These are phyloP conservation scores for Rosa multiflora DNA, from an alignment of 306 rosid species.

Conservation along the genomic window DNA sequence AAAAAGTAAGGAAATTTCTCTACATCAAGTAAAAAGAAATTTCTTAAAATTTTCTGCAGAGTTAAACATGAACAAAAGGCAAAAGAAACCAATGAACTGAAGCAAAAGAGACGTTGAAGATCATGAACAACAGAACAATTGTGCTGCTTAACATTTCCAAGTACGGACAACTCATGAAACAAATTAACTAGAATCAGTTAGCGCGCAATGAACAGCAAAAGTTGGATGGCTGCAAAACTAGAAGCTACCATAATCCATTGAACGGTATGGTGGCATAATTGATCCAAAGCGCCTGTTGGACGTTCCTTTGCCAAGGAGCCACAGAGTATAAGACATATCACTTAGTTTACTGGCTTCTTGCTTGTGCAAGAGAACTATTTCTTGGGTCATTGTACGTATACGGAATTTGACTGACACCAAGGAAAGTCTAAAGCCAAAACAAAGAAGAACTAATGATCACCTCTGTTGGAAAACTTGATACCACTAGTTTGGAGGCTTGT, in stretches of 20 bases:
- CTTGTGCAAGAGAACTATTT: neutral
- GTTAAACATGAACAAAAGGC: neutral
- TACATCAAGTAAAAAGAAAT: too few relatives aligned
- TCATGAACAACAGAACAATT: neutral
- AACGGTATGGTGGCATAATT: neutral
- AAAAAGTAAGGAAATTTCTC: too few relatives aligned
- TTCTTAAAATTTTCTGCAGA: too few relatives aligned
- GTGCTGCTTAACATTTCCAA: neutral
- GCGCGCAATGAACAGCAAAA: neutral
- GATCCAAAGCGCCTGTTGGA: neutral
- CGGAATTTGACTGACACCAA: neutral
- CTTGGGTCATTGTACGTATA: neutral
- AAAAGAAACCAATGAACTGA: constrained; percentile 45
- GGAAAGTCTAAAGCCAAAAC: neutral
- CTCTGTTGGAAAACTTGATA: too few relatives aligned
- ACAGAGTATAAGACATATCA: too few relatives aligned
- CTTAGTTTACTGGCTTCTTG: too few relatives aligned
- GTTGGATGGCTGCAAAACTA: neutral
- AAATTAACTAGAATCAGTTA: neutral
- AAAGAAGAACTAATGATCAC: neutral
- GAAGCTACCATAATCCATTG: neutral
- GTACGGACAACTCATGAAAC: neutral
- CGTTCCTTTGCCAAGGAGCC: too few relatives aligned
- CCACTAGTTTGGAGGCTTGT: too few relatives aligned
- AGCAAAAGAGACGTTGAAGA: neutral